These are phyloP conservation scores for Pleomassaria siparia DNA, from an alignment of 2,329 filamentous ascomycete species.

Conservation along the genomic window DNA sequence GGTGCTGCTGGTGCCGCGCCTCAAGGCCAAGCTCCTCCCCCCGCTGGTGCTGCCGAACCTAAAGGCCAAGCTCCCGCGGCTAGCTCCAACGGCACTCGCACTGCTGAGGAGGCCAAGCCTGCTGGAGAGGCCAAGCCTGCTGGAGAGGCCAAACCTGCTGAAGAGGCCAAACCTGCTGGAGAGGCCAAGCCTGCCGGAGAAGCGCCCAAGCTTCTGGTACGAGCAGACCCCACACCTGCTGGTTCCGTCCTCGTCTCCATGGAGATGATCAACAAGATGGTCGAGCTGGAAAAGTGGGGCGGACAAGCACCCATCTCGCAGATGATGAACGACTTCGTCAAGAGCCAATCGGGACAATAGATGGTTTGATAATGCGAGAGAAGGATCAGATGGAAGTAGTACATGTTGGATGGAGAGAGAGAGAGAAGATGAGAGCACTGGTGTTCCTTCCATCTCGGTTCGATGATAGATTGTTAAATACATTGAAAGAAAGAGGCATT, in stretches of 20 bases:
- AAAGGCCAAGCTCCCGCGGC: slow-evolving; percentile 3
- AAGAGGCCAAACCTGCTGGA: slow-evolving; percentile 12
- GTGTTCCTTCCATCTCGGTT: neutral
- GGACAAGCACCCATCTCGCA: slow-evolving; percentile 32
- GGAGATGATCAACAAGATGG: slow-evolving; percentile 39
- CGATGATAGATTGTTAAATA: neutral
- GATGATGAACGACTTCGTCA: slow-evolving; percentile 40
- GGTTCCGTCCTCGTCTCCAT: slow-evolving; percentile 37
- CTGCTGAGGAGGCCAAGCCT: slow-evolving; percentile 8
- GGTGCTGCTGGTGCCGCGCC: no score
- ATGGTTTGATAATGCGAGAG: neutral
- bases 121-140: slow-evolving; percentile 12
- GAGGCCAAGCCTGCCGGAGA: neutral
- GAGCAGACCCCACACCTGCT: slow-evolving; percentile 17
- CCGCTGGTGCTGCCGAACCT: neutral
- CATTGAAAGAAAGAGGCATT: slow-evolving; percentile 1
- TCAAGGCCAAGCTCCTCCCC: slow-evolving; percentile 8
- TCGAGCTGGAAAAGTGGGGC: slow-evolving; percentile 24
- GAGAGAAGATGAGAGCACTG: slow-evolving; percentile 10
- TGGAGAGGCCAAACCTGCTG: slow-evolving; percentile 11
- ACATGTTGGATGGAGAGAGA: slow-evolving; percentile 10
- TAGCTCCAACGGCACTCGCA: neutral
- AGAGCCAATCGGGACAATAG: slow-evolving; percentile 10
- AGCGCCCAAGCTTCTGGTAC: slow-evolving; percentile 17
- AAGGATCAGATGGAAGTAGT: neutral